phyloP scores from a whole-genome alignment of 192 early-diverging fungal genomes.

The Entomortierella chlamydospora region DNA sequence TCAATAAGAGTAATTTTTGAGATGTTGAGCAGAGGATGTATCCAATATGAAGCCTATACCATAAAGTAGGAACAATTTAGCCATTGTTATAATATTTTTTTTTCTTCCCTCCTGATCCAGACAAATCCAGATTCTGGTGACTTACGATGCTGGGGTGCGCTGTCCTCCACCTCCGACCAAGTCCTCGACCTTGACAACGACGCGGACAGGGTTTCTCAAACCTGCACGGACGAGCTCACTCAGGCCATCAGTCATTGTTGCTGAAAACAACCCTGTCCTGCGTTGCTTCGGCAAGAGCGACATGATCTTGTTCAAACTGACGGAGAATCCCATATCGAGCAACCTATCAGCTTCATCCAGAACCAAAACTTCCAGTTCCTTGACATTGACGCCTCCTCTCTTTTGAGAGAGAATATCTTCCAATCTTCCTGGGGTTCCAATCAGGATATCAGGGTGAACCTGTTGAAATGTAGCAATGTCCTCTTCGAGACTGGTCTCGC shows the following conservation, averaged over 20 bases:
- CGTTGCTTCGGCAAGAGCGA: constrained; percentile 90
- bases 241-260: constrained; percentile 95
- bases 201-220: constrained; percentile 89
- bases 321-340: constrained; percentile 94
- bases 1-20: constrained; percentile 83
- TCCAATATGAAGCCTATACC: constrained; percentile 71
- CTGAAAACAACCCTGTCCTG: constrained; percentile 95
- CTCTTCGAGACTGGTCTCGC: constrained; percentile 66
- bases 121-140: too few relatives aligned
- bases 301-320: constrained; percentile 83
- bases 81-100: too few relatives aligned
- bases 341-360: constrained; percentile 96
- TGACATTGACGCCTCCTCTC: constrained; percentile 69
- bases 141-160: constrained; percentile 70
- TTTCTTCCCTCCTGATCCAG: too few relatives aligned
- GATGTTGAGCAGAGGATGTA: constrained; percentile 84
- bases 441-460: constrained; percentile 81
- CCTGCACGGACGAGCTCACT: constrained; percentile 86
- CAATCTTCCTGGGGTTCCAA: constrained; percentile 92
- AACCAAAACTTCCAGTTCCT: constrained; percentile 88
- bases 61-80: too few relatives aligned
- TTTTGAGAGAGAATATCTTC: constrained; percentile 78
- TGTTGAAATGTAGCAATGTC: constrained; percentile 74
- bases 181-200: constrained; percentile 91
- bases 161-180: constrained; percentile 62